phyloP scores from a whole-genome alignment of 208 protist species.

The Leishmania mexicana region DNA sequence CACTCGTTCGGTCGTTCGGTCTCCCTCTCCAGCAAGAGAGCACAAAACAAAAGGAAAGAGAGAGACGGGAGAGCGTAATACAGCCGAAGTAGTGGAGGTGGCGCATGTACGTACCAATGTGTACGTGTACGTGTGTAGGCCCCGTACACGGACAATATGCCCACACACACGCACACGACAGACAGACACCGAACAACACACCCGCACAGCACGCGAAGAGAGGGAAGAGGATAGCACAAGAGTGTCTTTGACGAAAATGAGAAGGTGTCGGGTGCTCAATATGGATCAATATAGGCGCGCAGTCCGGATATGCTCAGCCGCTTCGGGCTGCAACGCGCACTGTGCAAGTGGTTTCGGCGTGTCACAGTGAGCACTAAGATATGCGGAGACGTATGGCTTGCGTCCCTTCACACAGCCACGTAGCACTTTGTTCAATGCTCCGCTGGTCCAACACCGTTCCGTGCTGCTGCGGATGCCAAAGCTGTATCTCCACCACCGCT shows the following conservation, averaged over 20 bases:
- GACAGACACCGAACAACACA: not conserved
- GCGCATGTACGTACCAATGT: not conserved
- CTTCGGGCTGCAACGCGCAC: not conserved
- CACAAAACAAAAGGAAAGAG: not conserved
- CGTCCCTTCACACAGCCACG: not conserved
- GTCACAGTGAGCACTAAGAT: not conserved
- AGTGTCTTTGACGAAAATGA: not conserved
- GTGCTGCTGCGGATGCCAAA: not conserved
- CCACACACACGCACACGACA: not conserved
- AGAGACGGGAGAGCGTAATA: conserved; percentile 4
- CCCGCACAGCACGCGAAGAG: not conserved
- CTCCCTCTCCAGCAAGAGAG: too few relatives aligned
- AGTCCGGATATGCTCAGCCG: not conserved
- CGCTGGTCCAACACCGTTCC: not conserved
- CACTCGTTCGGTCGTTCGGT: too few relatives aligned
- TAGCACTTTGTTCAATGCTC: not conserved
- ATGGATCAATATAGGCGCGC: not conserved
- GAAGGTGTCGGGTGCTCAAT: not conserved
- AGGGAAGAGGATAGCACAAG: not conserved
- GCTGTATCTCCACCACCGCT: not conserved
- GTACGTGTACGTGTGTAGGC: not conserved
- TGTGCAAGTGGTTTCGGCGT: not conserved
- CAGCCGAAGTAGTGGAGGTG: not conserved
- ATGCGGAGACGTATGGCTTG: not conserved
- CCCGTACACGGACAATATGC: not conserved